A percentile compares a stretch with the other conserved stretches of the same genome.
These are phyloP conservation scores for Astrocystis sublimbata DNA, from an alignment of 495 filamentous ascomycete species.

Conservation along the genomic window DNA sequence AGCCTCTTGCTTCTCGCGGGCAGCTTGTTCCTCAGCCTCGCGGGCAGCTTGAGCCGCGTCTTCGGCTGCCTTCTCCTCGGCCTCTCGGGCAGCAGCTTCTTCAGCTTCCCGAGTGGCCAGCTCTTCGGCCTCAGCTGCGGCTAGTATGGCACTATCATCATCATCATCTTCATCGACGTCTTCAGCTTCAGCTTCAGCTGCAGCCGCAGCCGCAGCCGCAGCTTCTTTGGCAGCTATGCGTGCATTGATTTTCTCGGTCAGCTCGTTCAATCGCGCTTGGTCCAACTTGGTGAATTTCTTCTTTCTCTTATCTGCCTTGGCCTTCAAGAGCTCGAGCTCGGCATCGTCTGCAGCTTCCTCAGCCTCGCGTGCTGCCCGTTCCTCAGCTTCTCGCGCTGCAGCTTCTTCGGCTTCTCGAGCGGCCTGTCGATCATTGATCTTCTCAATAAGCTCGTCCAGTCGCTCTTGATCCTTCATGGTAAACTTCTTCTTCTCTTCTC, in stretches of 20 bases:
- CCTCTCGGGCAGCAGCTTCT: slow-evolving; percentile 29
- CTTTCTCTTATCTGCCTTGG: slow-evolving; percentile 12
- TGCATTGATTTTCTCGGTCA: slow-evolving; percentile 37
- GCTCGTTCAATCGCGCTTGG: slow-evolving; percentile 39
- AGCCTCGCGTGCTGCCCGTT: slow-evolving; percentile 19
- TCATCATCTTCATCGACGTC: too few species aligned
- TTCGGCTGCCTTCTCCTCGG: slow-evolving; percentile 39
- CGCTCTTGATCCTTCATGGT: slow-evolving; percentile 36
- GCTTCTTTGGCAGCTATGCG: slow-evolving; percentile 16
- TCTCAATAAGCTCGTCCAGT: slow-evolving; percentile 40
- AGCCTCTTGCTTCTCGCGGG: slow-evolving; percentile 33
- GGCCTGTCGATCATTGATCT: slow-evolving; percentile 30
- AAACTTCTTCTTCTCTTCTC: slow-evolving; percentile 33
- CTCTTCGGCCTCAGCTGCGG: slow-evolving; percentile 9
- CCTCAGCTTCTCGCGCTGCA: slow-evolving; percentile 15
- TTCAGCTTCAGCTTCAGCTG: too few species aligned
- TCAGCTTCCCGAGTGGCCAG: slow-evolving; percentile 14
- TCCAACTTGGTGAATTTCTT: slow-evolving; percentile 11
- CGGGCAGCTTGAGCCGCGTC: slow-evolving; percentile 15
- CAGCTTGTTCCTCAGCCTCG: slow-evolving; percentile 30
- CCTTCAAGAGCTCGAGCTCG: slow-evolving; percentile 20
- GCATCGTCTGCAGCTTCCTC: slow-evolving; percentile 31
- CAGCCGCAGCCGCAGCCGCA: too few species aligned
- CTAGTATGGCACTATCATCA: neutral
- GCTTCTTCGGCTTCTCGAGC: slow-evolving; percentile 16